These are phyloP conservation scores for Prunus mira DNA, from an alignment of 306 rosid species.

Conservation along the genomic window DNA sequence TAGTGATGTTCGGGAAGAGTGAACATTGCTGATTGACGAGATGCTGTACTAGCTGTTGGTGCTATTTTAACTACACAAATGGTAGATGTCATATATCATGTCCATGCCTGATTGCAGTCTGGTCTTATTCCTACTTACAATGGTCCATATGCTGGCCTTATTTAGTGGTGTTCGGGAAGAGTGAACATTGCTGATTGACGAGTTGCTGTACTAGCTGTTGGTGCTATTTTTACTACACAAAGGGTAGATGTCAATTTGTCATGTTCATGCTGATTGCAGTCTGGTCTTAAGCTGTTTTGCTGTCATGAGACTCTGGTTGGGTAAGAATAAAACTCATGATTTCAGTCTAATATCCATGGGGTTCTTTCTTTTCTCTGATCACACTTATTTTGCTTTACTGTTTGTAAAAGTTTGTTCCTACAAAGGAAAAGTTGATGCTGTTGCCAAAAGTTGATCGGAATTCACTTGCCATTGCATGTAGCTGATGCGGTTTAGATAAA, in stretches of 20 bases:
- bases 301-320: constrained; percentile 35
- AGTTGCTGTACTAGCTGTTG: constrained; percentile 46
- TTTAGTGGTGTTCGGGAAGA: constrained; percentile 46
- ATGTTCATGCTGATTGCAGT: constrained; percentile 41
- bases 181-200: constrained; percentile 39
- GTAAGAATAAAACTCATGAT: constrained; percentile 37
- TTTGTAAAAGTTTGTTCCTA: constrained; percentile 34
- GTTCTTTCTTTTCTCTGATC: constrained; percentile 16
- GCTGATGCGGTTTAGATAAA: constrained; percentile 34
- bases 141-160: constrained; percentile 24
- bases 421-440: constrained; percentile 34
- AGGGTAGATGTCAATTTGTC: constrained; percentile 37
- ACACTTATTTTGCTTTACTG: constrained; percentile 23
- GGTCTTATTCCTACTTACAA: constrained; percentile 22
- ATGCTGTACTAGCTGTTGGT: constrained; percentile 48
- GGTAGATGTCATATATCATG: constrained; percentile 36
- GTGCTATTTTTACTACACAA: constrained; percentile 31
- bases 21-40: constrained; percentile 44
- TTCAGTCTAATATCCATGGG: constrained; percentile 25
- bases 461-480: constrained; percentile 24
- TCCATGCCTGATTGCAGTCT: constrained; percentile 40
- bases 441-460: constrained; percentile 27
- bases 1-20: constrained; percentile 49
- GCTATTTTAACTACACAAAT: constrained; percentile 30
- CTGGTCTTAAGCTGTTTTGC: constrained; percentile 29